Base-by-base conservation (phyloP, 108 stramenopile genomes). In the Skeletonema tropicum region DNA sequence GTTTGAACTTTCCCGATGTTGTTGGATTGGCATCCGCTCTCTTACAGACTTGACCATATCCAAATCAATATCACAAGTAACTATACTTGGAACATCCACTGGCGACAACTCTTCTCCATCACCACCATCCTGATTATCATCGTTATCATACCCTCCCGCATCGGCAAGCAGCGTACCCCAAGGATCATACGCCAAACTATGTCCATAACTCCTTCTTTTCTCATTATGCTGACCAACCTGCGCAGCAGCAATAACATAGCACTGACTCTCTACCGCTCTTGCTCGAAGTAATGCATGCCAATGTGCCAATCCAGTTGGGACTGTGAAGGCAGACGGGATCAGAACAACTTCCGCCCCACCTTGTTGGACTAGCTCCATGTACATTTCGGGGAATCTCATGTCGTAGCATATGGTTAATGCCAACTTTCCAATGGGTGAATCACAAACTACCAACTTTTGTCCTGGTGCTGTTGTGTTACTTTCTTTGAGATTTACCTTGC, bases 381-480 rank as follows among this genome's bases (percentile, higher is more conserved):
- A 97, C 75, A 95, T 81, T 83, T 94, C 94, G 7, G 97, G 95
- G 82, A 99, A 99, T 52, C 98, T 92, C 60, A 98, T 57, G 73
- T 99, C 98, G 75, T 98, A 99, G 83, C 98, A 99, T 17, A 90
- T 97, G 0, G 97, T 78, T 11, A 99, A 60, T 15, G 97, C 98
- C 42, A 99, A 59, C 3, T 60, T 85, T 13, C 96, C 98, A 41
- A 98, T 66, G 23, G 97, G 96, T 25, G 90, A 83, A 55, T 96
- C 88, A 59, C 94, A 94, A 5, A 95, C 86, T 3, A 96, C 90
- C 29, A 92, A 64, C 29, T 79, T 83, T 0, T 30, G 55, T 7
- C 98, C 98, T 10, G 97, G 92, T 14, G 82, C 76, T 0, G 97
- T 98, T 12, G 89, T 90, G 9, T 68, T 77, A 59, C 91, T 93